phyloP scores from a whole-genome alignment of 2,329 filamentous ascomycete genomes.

The Lecanosticta acicola region DNA sequence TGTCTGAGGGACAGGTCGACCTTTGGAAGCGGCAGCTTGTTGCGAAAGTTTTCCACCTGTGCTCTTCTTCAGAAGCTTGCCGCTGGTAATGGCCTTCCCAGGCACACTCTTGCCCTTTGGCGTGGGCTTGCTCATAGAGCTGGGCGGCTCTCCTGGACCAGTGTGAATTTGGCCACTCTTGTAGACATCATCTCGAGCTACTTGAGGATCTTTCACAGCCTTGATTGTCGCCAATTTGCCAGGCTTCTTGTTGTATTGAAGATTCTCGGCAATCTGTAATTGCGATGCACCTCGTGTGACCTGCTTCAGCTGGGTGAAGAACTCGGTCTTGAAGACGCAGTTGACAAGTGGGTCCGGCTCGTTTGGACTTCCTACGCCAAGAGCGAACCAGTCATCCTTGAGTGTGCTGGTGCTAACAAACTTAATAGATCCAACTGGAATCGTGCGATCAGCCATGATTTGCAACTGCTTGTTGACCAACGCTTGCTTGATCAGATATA shows the following conservation, averaged over 20 bases:
- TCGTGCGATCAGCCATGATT: constrained; percentile 73
- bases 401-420: constrained; percentile 73
- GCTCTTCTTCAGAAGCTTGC: constrained; percentile 78
- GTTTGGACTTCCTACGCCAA: constrained; percentile 82
- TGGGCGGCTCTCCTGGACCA: constrained; percentile 73
- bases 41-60: constrained; percentile 65
- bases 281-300: constrained; percentile 74
- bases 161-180: constrained; percentile 92
- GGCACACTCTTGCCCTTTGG: constrained; percentile 82
- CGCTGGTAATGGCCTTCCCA: constrained; percentile 83
- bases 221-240: constrained; percentile 87
- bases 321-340: constrained; percentile 93
- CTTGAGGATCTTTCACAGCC: constrained; percentile 77
- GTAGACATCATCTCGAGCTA: constrained; percentile 71
- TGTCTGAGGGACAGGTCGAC: constrained; percentile 46
- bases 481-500: constrained; percentile 83
- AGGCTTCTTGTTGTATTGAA: constrained; percentile 97
- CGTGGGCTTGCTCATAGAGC: constrained; percentile 74
- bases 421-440: constrained; percentile 83
- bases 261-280: constrained; percentile 73
- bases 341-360: constrained; percentile 90
- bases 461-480: constrained; percentile 75
- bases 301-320: constrained; percentile 85
- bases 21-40: constrained; percentile 42
- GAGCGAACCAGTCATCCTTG: constrained; percentile 94